phyloP scores from a whole-genome alignment of 805 yeast species.

The Schwanniomyces sp. region DNA sequence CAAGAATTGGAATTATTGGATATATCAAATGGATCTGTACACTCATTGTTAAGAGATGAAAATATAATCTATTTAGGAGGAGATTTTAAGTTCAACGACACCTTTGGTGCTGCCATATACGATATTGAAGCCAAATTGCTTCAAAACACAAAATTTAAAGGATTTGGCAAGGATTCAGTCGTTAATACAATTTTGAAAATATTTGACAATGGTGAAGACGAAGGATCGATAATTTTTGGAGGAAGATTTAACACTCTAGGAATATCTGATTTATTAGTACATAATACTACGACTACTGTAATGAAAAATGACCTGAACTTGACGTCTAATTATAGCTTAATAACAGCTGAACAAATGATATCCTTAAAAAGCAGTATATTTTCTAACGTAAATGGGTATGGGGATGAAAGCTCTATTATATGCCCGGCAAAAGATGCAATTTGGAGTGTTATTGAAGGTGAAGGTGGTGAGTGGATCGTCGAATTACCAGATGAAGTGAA shows the following conservation, averaged over 20 bases:
- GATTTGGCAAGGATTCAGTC: slow-evolving; percentile 61
- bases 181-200: slow-evolving; percentile 64
- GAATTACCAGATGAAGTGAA: slow-evolving; percentile 50
- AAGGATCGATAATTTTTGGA: slow-evolving; percentile 68
- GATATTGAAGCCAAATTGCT: slow-evolving; percentile 45
- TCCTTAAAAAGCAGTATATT: slow-evolving; percentile 58
- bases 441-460: slow-evolving; percentile 54
- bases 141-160: slow-evolving; percentile 63
- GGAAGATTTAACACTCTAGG: slow-evolving; percentile 73
- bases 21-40: slow-evolving; percentile 28
- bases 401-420: slow-evolving; percentile 34
- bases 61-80: slow-evolving; percentile 79
- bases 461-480: slow-evolving; percentile 67
- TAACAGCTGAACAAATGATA: slow-evolving; percentile 60
- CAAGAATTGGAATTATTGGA: slow-evolving; percentile 11
- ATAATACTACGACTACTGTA: slow-evolving; percentile 28
- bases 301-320: slow-evolving; percentile 22
- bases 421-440: slow-evolving; percentile 56
- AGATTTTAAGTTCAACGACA: slow-evolving; percentile 51
- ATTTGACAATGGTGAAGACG: slow-evolving; percentile 23
- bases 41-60: slow-evolving; percentile 37
- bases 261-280: slow-evolving; percentile 40
- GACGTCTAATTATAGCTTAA: slow-evolving; percentile 38
- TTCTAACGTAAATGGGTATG: slow-evolving; percentile 43
- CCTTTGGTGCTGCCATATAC: slow-evolving; percentile 66